Base-by-base conservation (phyloP, 2,329 filamentous ascomycete species). In the Daldinia eschscholtzii region DNA sequence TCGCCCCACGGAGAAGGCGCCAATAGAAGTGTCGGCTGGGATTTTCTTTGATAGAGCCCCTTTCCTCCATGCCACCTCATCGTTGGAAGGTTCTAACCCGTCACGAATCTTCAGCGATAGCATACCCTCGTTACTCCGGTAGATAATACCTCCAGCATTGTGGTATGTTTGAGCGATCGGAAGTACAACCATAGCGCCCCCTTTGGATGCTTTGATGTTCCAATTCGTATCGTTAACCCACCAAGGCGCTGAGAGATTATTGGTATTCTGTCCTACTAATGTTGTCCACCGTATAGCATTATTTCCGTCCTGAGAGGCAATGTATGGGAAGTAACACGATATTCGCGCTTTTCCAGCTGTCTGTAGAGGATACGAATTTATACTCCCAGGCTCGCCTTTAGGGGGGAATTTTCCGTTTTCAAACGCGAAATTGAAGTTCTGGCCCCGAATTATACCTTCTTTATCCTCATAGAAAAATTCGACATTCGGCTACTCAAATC, bases 381-480 rank as follows among this genome's bases (percentile, higher is more conserved):
- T 65, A 39, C 65, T 71, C 23, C 71, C 67, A 10, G 44, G 23
- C 3, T 64, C 26, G 9, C 73, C 74, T 52, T 75, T 70, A 3
- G 35, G 13, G 2, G 68, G 61, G 28, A 69, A 55, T 4, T 57
- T 59, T 26, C 63, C 61, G 55, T 68, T 63, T 33, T 70, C 70
- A 41, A 72, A 65, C 4, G 57, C 56, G 44, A 74, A 67, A 30
- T 70, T 62, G 33, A 75, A 74, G 12, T 66, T 60, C 44, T 74
- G 72, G 13, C 70, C 67, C 3, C 74, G 73, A 28, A 73, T 56
- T 10, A 63, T 64, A 6, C 68, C 67, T 13, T 66, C 44, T 35
- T 65, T 59, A 55, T 74, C 74, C 20, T 72, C 61, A 26, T 75
- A 75, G 61, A 74, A 73, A 20, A 75, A 68, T 35, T 73, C 69